Evolutionary conservation across 495 filamentous ascomycete species (phyloP).

Genomic region (Penicillium desertorum): DNA sequence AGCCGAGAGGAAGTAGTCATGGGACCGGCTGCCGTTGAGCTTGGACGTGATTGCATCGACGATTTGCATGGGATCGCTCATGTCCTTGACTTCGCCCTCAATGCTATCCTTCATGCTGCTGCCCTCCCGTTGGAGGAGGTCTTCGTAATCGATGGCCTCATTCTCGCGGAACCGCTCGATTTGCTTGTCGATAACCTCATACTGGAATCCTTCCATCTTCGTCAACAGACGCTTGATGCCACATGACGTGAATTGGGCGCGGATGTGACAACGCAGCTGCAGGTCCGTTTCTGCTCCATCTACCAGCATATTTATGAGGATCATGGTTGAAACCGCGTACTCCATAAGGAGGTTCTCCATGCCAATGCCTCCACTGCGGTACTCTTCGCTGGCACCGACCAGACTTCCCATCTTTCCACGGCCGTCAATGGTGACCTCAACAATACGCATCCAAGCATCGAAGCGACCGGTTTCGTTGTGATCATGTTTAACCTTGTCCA

Average conservation of each 20-base stretch:
- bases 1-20: slow-evolving; percentile 94
- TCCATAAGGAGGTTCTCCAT: slow-evolving; percentile 99
- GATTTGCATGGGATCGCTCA: slow-evolving; percentile 90
- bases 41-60: slow-evolving; percentile 90
- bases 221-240: slow-evolving; percentile 90
- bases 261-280: slow-evolving; percentile 87
- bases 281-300: slow-evolving; percentile 87
- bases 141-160: slow-evolving; percentile 97
- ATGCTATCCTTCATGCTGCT: slow-evolving; percentile 86
- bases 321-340: slow-evolving; percentile 92
- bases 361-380: slow-evolving; percentile 94
- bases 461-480: slow-evolving; percentile 94
- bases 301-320: slow-evolving; percentile 95
- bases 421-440: slow-evolving; percentile 95
- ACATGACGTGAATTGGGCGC: slow-evolving; percentile 94
- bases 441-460: slow-evolving; percentile 98
- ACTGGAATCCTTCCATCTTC: slow-evolving; percentile 99
- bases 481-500: slow-evolving; percentile 87
- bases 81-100: slow-evolving; percentile 89
- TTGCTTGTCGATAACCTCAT: slow-evolving; percentile 98
- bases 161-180: slow-evolving; percentile 91
- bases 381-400: slow-evolving; percentile 94
- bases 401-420: slow-evolving; percentile 98
- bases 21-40: slow-evolving; percentile 75
- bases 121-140: slow-evolving; percentile 87